phyloP scores from a whole-genome alignment of 2,329 filamentous ascomycete genomes.

The Didymosphaeria variabile region DNA sequence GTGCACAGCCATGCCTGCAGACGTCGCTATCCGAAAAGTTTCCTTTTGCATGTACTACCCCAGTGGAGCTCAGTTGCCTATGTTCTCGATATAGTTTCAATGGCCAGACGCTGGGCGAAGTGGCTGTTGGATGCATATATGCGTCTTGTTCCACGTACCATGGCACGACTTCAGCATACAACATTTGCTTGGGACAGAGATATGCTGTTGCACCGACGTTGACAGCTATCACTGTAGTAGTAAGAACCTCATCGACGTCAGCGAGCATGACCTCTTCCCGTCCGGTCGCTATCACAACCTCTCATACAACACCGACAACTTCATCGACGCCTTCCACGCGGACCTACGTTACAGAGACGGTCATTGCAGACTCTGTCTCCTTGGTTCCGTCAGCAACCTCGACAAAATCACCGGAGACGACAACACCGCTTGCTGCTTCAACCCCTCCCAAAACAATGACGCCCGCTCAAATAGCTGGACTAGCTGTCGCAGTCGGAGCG shows the following conservation, averaged over 20 bases:
- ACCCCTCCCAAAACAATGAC: slow-evolving; percentile 38
- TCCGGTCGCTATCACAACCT: slow-evolving; percentile 20
- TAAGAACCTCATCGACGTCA: slow-evolving; percentile 30
- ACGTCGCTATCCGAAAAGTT: slow-evolving; percentile 44
- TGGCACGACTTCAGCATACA: slow-evolving; percentile 42
- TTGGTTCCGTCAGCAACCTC: slow-evolving; percentile 34
- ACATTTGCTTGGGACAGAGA: slow-evolving; percentile 47
- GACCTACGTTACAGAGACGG: slow-evolving; percentile 29
- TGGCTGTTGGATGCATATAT: slow-evolving; percentile 49
- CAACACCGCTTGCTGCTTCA: slow-evolving; percentile 24
- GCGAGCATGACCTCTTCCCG: slow-evolving; percentile 21
- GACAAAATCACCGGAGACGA: slow-evolving; percentile 22
- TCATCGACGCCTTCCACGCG: slow-evolving; percentile 20
- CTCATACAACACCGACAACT: slow-evolving; percentile 17
- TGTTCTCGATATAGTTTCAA: slow-evolving; percentile 49
- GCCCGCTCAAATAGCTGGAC: slow-evolving; percentile 50
- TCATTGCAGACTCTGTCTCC: slow-evolving; percentile 39
- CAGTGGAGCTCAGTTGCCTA: slow-evolving; percentile 45
- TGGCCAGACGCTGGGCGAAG: slow-evolving; percentile 50
- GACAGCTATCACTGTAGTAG: slow-evolving; percentile 43
- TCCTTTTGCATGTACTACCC: slow-evolving; percentile 45
- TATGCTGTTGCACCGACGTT: slow-evolving; percentile 49
- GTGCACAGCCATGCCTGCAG: slow-evolving; percentile 49
- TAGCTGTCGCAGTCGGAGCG: slow-evolving; percentile 48
- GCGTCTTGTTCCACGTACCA: slow-evolving; percentile 41